Evolutionary conservation across 2,329 filamentous ascomycete genomes (phyloP), one percentile per base, ranked within the genome.

Genomic region (Monilinia fructigena): DNA sequence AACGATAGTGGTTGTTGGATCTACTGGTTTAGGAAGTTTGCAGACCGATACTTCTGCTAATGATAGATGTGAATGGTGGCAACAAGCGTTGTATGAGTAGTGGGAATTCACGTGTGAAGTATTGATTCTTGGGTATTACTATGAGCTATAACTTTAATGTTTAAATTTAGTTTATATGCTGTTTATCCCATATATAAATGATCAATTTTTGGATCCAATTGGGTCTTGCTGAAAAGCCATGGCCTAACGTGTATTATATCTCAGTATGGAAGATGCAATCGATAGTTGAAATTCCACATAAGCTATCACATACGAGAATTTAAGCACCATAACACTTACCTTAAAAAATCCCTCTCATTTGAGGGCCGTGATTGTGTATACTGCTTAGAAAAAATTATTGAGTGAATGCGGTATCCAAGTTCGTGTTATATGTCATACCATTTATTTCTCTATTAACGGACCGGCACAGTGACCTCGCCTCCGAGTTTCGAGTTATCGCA

Each of bases 41-140:
- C 14, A 63, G 14, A 66, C 50, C 18, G 74, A 75, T 68, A 66
- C 66, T 50, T 66, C 74, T 67, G 74, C 72, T 20, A 78, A 76
- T 66, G 66, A 65, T 10, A 71, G 77, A 42, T 79, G 78, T 70
- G 68, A 66, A 14, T 79, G 75, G 74, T 75, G 75, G 68, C 76
- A 77, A 67, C 68, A 73, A 56, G 70, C 61, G 3, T 59, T 70
- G 14, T 73, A 71, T 47, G 69, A 40, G 35, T 60, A 58, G 40
- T 35, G 26, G 16, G 45, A 14, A 38, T 50, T 12, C 28, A 16
- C 8, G 47, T 48, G 26, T 26, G 14, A 52, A 35, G 38, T 45
- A 65, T 28, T 40, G 8, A 38, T 20, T 38, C 12, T 11, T 16
- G 28, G 10, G 6, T 26, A 50, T 5, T 10, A 38, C 31, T 23